Conservation (phyloP, 2,329 filamentous ascomycete species). For the Exophiala sp. region DNA sequence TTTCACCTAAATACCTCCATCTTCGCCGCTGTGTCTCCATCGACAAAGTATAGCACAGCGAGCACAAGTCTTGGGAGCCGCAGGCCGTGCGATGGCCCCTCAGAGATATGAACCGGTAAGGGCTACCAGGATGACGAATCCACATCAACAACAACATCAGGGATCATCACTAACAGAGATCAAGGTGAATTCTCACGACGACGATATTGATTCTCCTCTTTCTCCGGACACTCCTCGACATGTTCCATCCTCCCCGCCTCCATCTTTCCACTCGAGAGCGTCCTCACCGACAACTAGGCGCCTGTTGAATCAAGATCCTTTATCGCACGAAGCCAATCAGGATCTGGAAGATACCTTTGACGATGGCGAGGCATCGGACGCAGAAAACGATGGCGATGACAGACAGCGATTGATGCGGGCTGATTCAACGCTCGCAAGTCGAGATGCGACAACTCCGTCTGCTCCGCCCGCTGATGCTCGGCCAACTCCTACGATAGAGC, state of each 20-base stretch:
- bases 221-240: constrained; percentile 30
- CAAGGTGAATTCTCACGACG: constrained; percentile 45
- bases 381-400: constrained; percentile 73
- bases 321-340: constrained; percentile 61
- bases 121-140: constrained; percentile 16
- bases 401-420: constrained; percentile 80
- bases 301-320: constrained; percentile 52
- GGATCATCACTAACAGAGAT: constrained; percentile 14
- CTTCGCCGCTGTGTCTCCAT: not conserved
- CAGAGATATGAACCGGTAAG: constrained; percentile 49
- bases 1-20: constrained; percentile 1
- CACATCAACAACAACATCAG: not conserved
- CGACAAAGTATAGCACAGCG: not conserved
- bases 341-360: constrained; percentile 93
- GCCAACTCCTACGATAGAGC: constrained; percentile 34
- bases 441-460: constrained; percentile 8
- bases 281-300: constrained; percentile 61
- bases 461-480: constrained; percentile 2
- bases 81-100: constrained; percentile 41
- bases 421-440: constrained; percentile 37
- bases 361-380: constrained; percentile 69
- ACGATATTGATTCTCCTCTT: constrained; percentile 30
- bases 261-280: constrained; percentile 83
- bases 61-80: not conserved
- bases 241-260: constrained; percentile 48